Evolutionary conservation across 108 stramenopile genomes (phyloP), one percentile per base, ranked within the genome.

Genomic region (Mayamaea pseudoterrestris): DNA sequence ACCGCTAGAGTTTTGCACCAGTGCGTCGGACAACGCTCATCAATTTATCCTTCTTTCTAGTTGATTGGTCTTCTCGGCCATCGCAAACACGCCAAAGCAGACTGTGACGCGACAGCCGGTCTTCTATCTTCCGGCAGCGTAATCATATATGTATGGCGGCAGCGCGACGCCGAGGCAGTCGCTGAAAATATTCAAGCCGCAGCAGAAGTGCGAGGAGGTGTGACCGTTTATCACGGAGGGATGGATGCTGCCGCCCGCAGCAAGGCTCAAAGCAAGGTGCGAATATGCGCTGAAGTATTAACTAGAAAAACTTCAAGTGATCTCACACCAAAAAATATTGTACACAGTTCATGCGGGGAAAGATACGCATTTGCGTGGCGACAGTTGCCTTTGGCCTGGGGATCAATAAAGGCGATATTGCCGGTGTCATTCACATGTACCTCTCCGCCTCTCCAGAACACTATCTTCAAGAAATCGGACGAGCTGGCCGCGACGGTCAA

Each of bases 301-400:
- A 47, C 29, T 39, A 34, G 13, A 30, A 18, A 12, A 24, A 16
- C 27, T 16, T 51, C 27, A 32, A 22, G 5, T 40, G 12, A 21
- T 44, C 35, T 22, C 42, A 36, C n/a, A n/a, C n/a, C n/a, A n/a
- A n/a, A n/a, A n/a, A n/a, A n/a, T n/a, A n/a, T n/a, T n/a, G 25
- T 24, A 27, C 20, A 42, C 55, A 78, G 58, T 90, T 90, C 48
- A 61, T 93, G 57, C 57, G 85, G 31, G 88, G 86, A 5, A 90
- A 93, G 50, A 80, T 74, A n/a, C 64, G 93, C 37, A 77, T 90
- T 23, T 86, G 83, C 57, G 88, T 90, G 5, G 93, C 93, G 12
- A 97, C 98, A 16, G 82, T 96, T 18, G 98, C 96, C 0, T 99
- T 95, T 61, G 96, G 96, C 13, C 74, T 99, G 66, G 98, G 98